These are phyloP conservation scores for Penicillium verhagenii DNA, from an alignment of 495 filamentous ascomycete species.

Conservation along the genomic window DNA sequence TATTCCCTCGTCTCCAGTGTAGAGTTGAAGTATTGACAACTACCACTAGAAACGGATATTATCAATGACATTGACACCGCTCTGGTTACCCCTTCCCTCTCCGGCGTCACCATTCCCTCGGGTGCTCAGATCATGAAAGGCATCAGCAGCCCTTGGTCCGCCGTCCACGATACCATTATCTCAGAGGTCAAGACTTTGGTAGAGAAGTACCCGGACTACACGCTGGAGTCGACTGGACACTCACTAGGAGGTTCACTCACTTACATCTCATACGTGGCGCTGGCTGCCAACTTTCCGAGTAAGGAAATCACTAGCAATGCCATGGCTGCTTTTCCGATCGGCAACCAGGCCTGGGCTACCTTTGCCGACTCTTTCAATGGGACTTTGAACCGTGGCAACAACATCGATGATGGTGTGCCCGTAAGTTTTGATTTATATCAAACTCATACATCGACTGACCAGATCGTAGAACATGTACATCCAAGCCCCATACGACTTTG, in stretches of 20 bases:
- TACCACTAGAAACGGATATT: conserved; percentile 24
- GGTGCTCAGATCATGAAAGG: conserved; percentile 32
- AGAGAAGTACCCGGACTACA: conserved; percentile 27
- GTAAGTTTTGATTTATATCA: conserved; percentile 10
- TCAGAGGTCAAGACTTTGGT: conserved; percentile 29
- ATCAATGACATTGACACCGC: conserved; percentile 36
- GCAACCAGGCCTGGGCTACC: conserved; percentile 30
- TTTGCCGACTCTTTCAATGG: conserved; percentile 28
- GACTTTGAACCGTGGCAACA: conserved; percentile 32
- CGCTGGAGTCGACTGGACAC: conserved; percentile 33
- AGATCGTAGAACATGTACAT: conserved; percentile 32
- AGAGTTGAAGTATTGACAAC: background rate
- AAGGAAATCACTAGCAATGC: conserved; percentile 32
- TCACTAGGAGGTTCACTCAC: conserved; percentile 36
- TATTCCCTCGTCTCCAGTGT: background rate
- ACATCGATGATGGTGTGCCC: conserved; percentile 31
- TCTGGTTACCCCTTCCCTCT: conserved; percentile 29
- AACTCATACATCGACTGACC: conserved; percentile 8
- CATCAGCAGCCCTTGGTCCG: conserved; percentile 27
- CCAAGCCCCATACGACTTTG: conserved; percentile 21
- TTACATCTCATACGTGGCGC: conserved; percentile 34
- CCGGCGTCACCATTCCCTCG: conserved; percentile 31
- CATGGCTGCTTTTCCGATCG: conserved; percentile 36
- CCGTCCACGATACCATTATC: conserved; percentile 32
- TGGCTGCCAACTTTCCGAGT: conserved; percentile 32